These are phyloP conservation scores for Syncephalastrum contaminatum DNA, from an alignment of 371 early-diverging fungal species.

Conservation along the genomic window DNA sequence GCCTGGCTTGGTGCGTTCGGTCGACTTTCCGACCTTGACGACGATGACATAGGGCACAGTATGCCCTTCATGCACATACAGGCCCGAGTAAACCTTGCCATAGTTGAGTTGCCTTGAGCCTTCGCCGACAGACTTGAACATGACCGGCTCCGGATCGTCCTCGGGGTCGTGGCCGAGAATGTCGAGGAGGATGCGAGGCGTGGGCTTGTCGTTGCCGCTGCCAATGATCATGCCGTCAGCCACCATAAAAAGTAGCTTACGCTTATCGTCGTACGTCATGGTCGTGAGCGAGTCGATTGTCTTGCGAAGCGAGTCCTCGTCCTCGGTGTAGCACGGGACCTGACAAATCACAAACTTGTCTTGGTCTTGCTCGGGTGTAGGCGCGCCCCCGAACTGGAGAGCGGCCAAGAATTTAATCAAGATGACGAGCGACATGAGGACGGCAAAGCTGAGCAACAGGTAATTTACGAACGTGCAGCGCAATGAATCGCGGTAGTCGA, in stretches of 20 bases:
- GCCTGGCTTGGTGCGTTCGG: conserved; percentile 83
- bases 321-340: conserved; percentile 91
- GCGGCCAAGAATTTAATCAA: conserved; percentile 91
- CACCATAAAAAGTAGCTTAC: conserved; percentile 87
- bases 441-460: conserved; percentile 77
- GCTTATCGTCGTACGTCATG: conserved; percentile 80
- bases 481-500: conserved; percentile 79
- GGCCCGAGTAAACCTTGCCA: conserved; percentile 92
- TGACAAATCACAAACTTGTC: conserved; percentile 87
- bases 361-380: conserved; percentile 76
- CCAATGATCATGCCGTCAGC: conserved; percentile 89
- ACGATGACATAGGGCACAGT: conserved; percentile 87
- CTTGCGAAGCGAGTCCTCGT: conserved; percentile 77
- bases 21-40: conserved; percentile 88
- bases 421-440: conserved; percentile 79
- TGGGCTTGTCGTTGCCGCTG: conserved; percentile 72
- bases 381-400: conserved; percentile 75
- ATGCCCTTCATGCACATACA: conserved; percentile 70
- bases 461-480: conserved; percentile 88
- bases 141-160: conserved; percentile 55
- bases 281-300: conserved; percentile 90
- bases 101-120: conserved; percentile 85
- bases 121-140: conserved; percentile 87
- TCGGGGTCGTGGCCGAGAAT: conserved; percentile 60
- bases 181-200: conserved; percentile 73